Base-by-base conservation (phyloP, 225 moss, liverwort and hornwort genomes). In the Antitrichia curtipendula region DNA sequence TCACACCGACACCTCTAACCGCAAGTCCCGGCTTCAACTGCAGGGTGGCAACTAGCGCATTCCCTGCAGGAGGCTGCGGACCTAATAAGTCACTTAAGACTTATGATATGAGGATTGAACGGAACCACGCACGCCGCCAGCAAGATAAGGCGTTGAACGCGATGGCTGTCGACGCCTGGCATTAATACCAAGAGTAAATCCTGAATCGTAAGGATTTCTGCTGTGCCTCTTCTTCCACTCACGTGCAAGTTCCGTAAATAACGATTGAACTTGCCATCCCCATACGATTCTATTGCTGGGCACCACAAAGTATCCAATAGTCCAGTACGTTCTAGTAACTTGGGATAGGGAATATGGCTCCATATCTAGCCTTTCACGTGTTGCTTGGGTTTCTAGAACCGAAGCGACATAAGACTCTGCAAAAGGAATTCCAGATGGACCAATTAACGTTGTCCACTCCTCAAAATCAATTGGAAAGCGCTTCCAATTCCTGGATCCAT, bases 211-310 rank as follows among this genome's bases (percentile, higher is more conserved):
- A 36, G 68, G 68, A 38, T 68, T 68, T 23, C n/a, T 66, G 43
- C 1, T 43, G 1, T 16, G 6, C 16, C 3, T 8, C 17, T 47
- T 8, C 17, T 47, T 73, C 47, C 18, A 47, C 2, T 9, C 4
- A 17, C 7, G 2, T 18, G 7, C 18, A 29, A 73, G 18, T 8
- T 73, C 12, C 1, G 6, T 18, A 18, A 73, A 0, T 7, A 73
- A 4, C 0, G 73, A 45, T 7, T 7, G 1, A 10, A 45, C 6
- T 2, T 73, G 45, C 73, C 73, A 73, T 7, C 3, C 0, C 45
- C 45, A 73, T 5, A 73, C 7, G 2, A 5, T 45, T 17, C 6
- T 45, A 4, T 72, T 28, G 17, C 5, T 73, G 4, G 29, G 73
- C 1, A 73, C 6, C 3, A 29, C 73, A 11, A 45, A 73, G 4